Evolutionary conservation across 75 land plant species (phyloP), one percentile per base, ranked within the genome.

Genomic region (Isoetes taiwanensis): DNA sequence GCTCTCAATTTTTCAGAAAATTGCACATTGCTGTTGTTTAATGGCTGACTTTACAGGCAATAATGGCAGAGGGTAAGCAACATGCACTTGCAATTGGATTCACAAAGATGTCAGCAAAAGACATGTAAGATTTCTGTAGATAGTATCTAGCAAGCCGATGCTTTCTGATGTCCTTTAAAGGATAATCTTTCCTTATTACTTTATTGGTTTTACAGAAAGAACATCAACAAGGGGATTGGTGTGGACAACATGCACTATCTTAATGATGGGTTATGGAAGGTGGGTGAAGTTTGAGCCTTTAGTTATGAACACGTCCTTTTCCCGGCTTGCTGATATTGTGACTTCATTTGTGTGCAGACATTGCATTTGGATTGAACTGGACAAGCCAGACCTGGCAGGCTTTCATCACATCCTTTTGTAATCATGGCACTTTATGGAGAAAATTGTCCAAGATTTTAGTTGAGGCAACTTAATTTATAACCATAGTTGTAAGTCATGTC

Each of bases 251-350:
- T 91, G 98, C 98, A 91, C 57, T 91, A 91, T 65, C 87, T 91
- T 34, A 91, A 91, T 65, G 98, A 91, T 72, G 98, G 98, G 21
- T 83, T 91, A 16, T 91, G 98, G 98, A 91, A 91, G 98, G 98
- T 89, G n/a, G n/a, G n/a, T n/a, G n/a, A n/a, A n/a, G n/a, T n/a
- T n/a, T n/a, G n/a, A n/a, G n/a, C n/a, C n/a, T n/a, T n/a, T n/a
- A n/a, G n/a, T n/a, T n/a, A n/a, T n/a, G n/a, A n/a, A n/a, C n/a
- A n/a, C n/a, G n/a, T n/a, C n/a, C n/a, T n/a, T n/a, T n/a, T n/a
- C n/a, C n/a, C n/a, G n/a, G n/a, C n/a, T n/a, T n/a, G n/a, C n/a
- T n/a, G n/a, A n/a, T n/a, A n/a, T n/a, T n/a, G n/a, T n/a, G n/a
- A n/a, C n/a, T n/a, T n/a, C n/a, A n/a, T n/a, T n/a, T n/a, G n/a